These are phyloP conservation scores for Berberis thunbergii DNA, from an alignment of 164 flowering plant species.

Conservation along the genomic window DNA sequence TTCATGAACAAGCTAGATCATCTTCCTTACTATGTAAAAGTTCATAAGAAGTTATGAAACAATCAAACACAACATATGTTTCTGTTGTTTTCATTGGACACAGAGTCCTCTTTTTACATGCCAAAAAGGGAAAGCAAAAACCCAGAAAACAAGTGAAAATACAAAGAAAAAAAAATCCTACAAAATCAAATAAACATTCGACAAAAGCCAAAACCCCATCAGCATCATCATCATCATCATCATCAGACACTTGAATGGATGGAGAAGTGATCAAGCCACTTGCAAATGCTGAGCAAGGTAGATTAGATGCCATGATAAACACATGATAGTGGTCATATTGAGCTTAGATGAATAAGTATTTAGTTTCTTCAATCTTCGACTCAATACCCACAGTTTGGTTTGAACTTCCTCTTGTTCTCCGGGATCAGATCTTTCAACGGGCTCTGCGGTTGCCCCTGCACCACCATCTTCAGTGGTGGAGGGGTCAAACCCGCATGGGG, in stretches of 20 bases:
- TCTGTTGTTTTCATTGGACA: no score
- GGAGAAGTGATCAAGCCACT: not conserved
- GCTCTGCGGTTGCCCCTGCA: not conserved
- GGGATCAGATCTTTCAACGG: not conserved
- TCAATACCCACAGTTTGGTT: not conserved
- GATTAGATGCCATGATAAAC: constrained; percentile 4
- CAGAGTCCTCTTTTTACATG: no score
- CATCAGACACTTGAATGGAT: not conserved
- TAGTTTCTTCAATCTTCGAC: constrained; percentile 8
- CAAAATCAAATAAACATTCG: no score
- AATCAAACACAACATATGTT: no score
- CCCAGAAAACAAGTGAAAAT: no score
- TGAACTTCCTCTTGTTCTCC: constrained; percentile 2
- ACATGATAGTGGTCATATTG: constrained; percentile 1
- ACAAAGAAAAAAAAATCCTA: no score
- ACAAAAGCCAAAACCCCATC: not conserved
- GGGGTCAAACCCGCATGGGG: not conserved
- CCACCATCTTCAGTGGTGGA: not conserved
- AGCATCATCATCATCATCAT: no score
- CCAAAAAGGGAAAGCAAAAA: no score
- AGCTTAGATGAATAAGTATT: constrained; percentile 2
- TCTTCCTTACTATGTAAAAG: no score
- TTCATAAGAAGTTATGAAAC: no score
- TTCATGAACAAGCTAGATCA: no score
- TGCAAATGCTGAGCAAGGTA: not conserved